These are phyloP conservation scores for Clavispora santaluciae DNA, from an alignment of 805 yeast genomes.

Conservation along the genomic window DNA sequence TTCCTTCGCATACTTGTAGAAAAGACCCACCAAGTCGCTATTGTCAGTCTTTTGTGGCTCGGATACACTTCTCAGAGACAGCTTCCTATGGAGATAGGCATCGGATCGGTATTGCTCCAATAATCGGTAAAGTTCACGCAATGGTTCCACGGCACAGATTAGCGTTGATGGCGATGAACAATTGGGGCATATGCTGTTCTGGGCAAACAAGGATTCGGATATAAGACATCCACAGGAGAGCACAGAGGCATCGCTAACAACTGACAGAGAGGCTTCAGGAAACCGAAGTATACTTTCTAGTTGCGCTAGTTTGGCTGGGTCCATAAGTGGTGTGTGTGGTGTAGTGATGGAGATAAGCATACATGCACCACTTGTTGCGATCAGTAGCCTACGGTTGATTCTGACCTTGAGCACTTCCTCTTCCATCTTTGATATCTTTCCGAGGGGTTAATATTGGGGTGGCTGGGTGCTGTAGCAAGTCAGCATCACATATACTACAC, in stretches of 20 bases:
- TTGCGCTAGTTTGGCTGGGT: slow-evolving; percentile 13
- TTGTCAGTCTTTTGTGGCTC: slow-evolving; percentile 1
- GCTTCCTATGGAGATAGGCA: slow-evolving; percentile 1
- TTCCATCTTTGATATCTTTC: too few relatives aligned
- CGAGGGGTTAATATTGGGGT: too few relatives aligned
- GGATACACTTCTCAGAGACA: slow-evolving; percentile 2
- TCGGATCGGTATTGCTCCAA: slow-evolving; percentile 15
- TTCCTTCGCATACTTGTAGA: slow-evolving; percentile 39
- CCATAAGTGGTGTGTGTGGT: slow-evolving; percentile 3
- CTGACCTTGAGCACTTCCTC: too few relatives aligned
- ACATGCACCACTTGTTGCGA: neutral
- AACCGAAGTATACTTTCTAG: slow-evolving; percentile 25
- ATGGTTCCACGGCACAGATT: slow-evolving; percentile 26
- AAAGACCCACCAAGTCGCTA: slow-evolving; percentile 31
- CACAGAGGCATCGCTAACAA: slow-evolving; percentile 29
- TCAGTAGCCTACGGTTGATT: too few relatives aligned
- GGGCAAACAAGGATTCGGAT: slow-evolving; percentile 26
- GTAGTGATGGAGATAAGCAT: neutral
- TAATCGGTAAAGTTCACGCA: slow-evolving; percentile 28
- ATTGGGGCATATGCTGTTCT: slow-evolving; percentile 18
- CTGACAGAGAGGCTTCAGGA: slow-evolving; percentile 13
- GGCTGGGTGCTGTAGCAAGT: too few relatives aligned
- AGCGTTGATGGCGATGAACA: slow-evolving; percentile 21
- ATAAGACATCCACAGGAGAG: slow-evolving; percentile 40
- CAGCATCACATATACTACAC: too few relatives aligned